Evolutionary conservation across 495 filamentous ascomycete species (phyloP).

Genomic region (Neurospora discreta): DNA sequence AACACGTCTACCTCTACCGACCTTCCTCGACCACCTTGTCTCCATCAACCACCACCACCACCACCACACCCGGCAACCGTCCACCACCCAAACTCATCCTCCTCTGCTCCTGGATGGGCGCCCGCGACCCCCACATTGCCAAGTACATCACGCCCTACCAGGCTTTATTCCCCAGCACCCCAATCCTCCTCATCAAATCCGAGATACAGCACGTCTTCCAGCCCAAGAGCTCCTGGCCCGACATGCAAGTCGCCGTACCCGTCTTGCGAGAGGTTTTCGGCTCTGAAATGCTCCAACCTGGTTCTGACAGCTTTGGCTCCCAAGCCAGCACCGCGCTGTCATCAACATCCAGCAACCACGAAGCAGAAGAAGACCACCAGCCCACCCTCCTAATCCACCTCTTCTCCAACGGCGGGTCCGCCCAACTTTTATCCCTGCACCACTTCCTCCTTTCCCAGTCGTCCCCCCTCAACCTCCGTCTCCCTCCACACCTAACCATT

Average conservation of each 20-base stretch:
- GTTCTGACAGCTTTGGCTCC: background rate
- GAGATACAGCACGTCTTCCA: slow-evolving; percentile 19
- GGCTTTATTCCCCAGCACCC: slow-evolving; percentile 25
- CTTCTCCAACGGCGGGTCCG: slow-evolving; percentile 35
- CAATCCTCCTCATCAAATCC: slow-evolving; percentile 31
- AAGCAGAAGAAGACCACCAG: background rate
- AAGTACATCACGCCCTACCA: slow-evolving; percentile 35
- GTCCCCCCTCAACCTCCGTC: background rate
- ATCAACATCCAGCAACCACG: background rate
- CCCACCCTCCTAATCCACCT: slow-evolving; percentile 30
- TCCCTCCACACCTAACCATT: slow-evolving; percentile 23
- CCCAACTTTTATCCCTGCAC: slow-evolving; percentile 17
- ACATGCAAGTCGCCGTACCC: slow-evolving; percentile 11
- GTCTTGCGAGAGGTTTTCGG: slow-evolving; percentile 9
- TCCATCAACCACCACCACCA: background rate
- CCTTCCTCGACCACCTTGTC: slow-evolving; percentile 3
- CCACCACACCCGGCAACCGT: background rate
- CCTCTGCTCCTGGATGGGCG: slow-evolving; percentile 35
- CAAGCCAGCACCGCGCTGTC: background rate
- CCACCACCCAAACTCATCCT: slow-evolving; percentile 29
- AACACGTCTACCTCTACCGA: slow-evolving; percentile 25
- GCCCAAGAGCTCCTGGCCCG: background rate
- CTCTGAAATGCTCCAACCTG: background rate
- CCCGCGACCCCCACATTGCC: slow-evolving; percentile 31
- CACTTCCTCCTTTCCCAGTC: slow-evolving; percentile 10